Base-by-base conservation (phyloP, 495 filamentous ascomycete genomes). In the Glutinoglossum americanum region DNA sequence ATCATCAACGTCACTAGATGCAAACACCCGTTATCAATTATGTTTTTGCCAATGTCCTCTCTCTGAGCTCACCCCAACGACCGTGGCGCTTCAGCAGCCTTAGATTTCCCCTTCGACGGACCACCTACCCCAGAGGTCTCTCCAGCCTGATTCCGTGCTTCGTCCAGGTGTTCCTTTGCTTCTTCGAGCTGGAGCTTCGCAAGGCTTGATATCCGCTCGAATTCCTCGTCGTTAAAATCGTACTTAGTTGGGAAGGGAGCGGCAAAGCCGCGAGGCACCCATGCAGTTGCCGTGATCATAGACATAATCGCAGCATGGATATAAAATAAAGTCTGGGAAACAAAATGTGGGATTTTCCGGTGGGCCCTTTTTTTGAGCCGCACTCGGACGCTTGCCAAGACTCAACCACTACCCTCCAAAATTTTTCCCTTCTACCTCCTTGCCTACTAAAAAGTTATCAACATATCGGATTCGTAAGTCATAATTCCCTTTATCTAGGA, bases 221-320 rank as follows among this genome's bases (percentile, higher is more conserved):
- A 92, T 65, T 99, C 92, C 59, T 82, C 81, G 70, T 99, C 92
- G 66, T 94, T 82, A 62, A 97, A 87, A 33, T 84, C 81, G 67
- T 92, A 92, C 70, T 87, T 92, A 4, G 76, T 81, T 0, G 92
- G 92, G 63, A 94, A 94, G 59, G 84, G 82, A 54, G 92, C 89
- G 33, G 93, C 87, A 70, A 89, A 87, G 47, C 93, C 93, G 19
- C 89, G 84, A 59, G 87, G 88, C 63, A 97, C 90, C 92, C 92
- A 99, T 4, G 83, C 69, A 0, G 89, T 85, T 37, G 87, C 85
- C 23, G 93, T 97, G 58, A 99, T 94, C 90, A 96, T 97, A 65
- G 81, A 82, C 80, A 82, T 82, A 23, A 25, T 23, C 44, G 13
- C 30, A 3, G n/a, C 17, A 9, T 56, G 25, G 51, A 56, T 25